Evolutionary conservation across 2,329 filamentous ascomycete species (phyloP).

Genomic region (Talaromyces sp.): DNA sequence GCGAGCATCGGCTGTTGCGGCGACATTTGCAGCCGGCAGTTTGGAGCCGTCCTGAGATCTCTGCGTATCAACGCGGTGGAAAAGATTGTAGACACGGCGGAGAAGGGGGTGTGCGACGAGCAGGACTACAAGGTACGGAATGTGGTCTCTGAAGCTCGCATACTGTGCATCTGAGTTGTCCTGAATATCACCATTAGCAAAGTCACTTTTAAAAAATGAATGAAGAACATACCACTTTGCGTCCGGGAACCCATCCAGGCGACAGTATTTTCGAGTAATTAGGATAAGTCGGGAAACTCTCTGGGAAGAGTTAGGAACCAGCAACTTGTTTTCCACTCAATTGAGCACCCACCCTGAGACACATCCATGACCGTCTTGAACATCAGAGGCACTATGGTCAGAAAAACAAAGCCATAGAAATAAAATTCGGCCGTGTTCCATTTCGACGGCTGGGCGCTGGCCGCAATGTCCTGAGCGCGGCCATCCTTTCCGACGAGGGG

Average conservation of each 20-base stretch:
- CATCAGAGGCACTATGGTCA: slow-evolving; percentile 70
- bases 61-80: slow-evolving; percentile 26
- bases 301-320: slow-evolving; percentile 39
- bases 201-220: background rate
- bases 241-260: slow-evolving; percentile 84
- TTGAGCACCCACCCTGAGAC: slow-evolving; percentile 60
- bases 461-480: slow-evolving; percentile 34
- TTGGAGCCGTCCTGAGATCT: slow-evolving; percentile 3
- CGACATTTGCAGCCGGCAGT: slow-evolving; percentile 13
- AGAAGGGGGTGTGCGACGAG: slow-evolving; percentile 73
- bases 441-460: slow-evolving; percentile 56
- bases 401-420: slow-evolving; percentile 67
- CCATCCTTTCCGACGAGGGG: slow-evolving; percentile 22
- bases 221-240: slow-evolving; percentile 64
- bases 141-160: slow-evolving; percentile 72
- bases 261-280: slow-evolving; percentile 67
- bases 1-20: slow-evolving; percentile 47
- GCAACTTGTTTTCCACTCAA: background rate
- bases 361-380: slow-evolving; percentile 84
- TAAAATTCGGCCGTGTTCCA: slow-evolving; percentile 86
- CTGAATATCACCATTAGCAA: slow-evolving; percentile 35
- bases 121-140: slow-evolving; percentile 71
- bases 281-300: slow-evolving; percentile 71
- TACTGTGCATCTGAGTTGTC: slow-evolving; percentile 92
- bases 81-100: slow-evolving; percentile 63